Base-by-base conservation (phyloP, 331 rosid species). In the Saraca asoca region DNA sequence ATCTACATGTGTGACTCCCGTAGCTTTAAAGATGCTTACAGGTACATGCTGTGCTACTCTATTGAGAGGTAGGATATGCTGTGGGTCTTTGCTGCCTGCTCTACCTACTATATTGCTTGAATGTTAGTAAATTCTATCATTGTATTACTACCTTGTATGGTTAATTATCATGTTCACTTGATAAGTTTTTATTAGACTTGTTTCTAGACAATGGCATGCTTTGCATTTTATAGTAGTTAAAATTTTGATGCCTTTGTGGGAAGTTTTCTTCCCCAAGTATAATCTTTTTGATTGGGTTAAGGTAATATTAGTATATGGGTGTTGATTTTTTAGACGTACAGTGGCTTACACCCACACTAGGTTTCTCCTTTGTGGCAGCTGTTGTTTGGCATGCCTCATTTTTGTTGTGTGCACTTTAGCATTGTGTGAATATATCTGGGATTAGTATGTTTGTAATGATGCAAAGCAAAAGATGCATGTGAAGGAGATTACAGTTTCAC, bases 1-100 rank as follows among this genome's bases (percentile, higher is more conserved):
- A 66, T 59, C 79, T 76, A 67, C 61, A 33, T 20, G 72, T 58
- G 76, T 68, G 84, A 83, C 83, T 73, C 66, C 84, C 78, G 64
- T 83, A 87, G 89, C 80, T 82, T 73, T 83, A 83, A 82, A 85
- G 95, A 76, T 83, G 92, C 84, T 91, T 85, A 87, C 95, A 85
- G 96, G 95, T 81, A 67, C 97, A 49, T 81, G 91, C 81, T 51
- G 69, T 84, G 91, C 87, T 85, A 75, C 87, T 81, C 83, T 86
- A 65, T 86, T 88, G 85, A 88, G 98, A 87, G 95, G 88, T 89
- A 85, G 90, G 82, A 71, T 79, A 74, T 77, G 85, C 89, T 80
- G 80, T 85, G 87, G 84, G 88, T 82, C 83, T 89, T 87, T 91
- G 89, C 87, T 88, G 81, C 88, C 73, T 83, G 88, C 83, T 73